Evolutionary conservation across 768 basidiomycete species (phyloP), one percentile per base, ranked within the genome.

Genomic region (Rhizopogon vinicolor): DNA sequence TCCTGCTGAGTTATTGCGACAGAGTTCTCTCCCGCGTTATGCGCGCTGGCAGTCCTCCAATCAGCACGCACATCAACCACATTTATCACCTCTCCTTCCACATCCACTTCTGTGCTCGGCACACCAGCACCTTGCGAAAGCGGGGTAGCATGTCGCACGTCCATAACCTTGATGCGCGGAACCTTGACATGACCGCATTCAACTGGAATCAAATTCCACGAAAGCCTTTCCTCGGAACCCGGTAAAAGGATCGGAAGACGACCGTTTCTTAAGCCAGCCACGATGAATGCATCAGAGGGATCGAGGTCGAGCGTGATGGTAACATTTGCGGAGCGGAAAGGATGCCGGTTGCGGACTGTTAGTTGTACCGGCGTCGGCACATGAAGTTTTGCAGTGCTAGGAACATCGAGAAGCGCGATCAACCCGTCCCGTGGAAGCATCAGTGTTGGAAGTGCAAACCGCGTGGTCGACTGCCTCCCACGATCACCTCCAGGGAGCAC

Each of bases 161-260:
- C 72, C n/a, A 73, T 62, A 25, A 91, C 82, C 64, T 74, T 79
- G 60, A 93, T 78, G 22, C 72, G 70, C 14, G 91, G 91, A 19
- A 88, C 62, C 57, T 67, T 77, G 46, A 87, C 73, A 60, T 81
- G 73, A 35, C 91, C 91, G 66, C 88, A 90, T 56, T 89, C 87
- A 40, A 91, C 68, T 1, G 91, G 87, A 29, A 91, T 78, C 33
- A 91, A 65, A 29, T 77, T 80, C 87, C 89, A 93, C 9, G 71
- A 70, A 19, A 92, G 51, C 55, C 68, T 76, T 60, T 84, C 84
- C 66, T 91, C 89, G 28, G 77, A 73, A 5, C 86, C 86, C 0
- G 93, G 87, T 42, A 90, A 73, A n/a, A 98, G 72, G 44, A 87
- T 71, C 2, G 91, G 85, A 8, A 92, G 60, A 9, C 84, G 79